Conservation (phyloP, 2,329 filamentous ascomycete genomes). For the Pseudocercospora crystallina region DNA sequence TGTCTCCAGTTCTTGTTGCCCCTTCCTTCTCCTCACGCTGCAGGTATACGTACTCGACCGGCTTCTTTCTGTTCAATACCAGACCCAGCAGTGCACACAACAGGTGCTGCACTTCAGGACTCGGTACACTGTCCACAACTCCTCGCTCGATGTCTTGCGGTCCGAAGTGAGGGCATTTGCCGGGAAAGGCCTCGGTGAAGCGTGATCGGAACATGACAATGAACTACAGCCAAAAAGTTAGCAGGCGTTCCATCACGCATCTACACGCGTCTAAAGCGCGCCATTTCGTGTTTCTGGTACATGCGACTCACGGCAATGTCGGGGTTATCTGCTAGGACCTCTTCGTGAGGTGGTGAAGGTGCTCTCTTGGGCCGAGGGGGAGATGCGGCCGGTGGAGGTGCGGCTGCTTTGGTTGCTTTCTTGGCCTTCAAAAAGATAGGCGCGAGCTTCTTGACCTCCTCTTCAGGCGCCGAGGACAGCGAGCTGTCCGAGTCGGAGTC, state of each 20-base stretch:
- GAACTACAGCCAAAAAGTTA: constrained; percentile 66
- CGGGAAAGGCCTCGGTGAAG: constrained; percentile 85
- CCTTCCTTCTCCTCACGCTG: background rate
- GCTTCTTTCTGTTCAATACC: constrained; percentile 94
- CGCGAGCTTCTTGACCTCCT: constrained; percentile 48
- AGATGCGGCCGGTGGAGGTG: constrained; percentile 45
- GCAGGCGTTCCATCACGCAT: constrained; percentile 25
- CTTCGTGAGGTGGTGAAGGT: constrained; percentile 87
- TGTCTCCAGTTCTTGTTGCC: background rate
- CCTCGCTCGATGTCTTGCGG: constrained; percentile 94
- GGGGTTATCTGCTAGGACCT: constrained; percentile 82
- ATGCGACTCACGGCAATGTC: constrained; percentile 79
- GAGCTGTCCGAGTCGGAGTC: constrained; percentile 56
- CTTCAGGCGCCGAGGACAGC: constrained; percentile 60
- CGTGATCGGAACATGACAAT: constrained; percentile 97
- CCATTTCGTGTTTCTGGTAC: constrained; percentile 26
- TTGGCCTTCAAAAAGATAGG: constrained; percentile 41
- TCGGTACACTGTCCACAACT: constrained; percentile 72
- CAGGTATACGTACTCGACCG: constrained; percentile 78
- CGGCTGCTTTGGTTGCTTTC: constrained; percentile 42
- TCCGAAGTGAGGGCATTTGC: constrained; percentile 83
- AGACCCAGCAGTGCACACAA: constrained; percentile 86
- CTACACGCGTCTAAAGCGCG: constrained; percentile 32
- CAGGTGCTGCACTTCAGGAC: constrained; percentile 81
- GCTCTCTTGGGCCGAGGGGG: constrained; percentile 63